Base-by-base conservation (phyloP, 768 basidiomycete species). In the Neoboletus brunneissimus region DNA sequence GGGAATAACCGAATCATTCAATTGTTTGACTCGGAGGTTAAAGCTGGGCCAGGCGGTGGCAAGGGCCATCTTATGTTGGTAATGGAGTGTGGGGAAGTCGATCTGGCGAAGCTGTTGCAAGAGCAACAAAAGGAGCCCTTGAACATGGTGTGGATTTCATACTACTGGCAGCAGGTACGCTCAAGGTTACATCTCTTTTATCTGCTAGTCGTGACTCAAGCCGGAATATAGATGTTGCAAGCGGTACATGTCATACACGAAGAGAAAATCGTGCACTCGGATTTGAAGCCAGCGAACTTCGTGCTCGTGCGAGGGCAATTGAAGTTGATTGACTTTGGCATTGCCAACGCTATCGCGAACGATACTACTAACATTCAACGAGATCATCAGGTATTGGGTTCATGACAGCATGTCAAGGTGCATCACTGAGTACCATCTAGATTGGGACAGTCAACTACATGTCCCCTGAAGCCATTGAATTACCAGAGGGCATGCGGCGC, bases 281-380 rank as follows among this genome's bases (percentile, higher is more conserved):
- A 99, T 73, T 79, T 98, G 53, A 99, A 99, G 70, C 96, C 96
- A 7, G 96, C 97, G 4, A 99, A 99, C 72, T 99, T 99, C 62
- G 95, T 99, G 22, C 79, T 99, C 31, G 96, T 98, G 54, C 87
- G 88, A 56, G 96, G 96, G 6, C 89, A 93, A 62, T 78, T 99
- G 54, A 99, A 99, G 80, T 77, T 99, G 59, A 99, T 99, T 62
- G 96, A 99, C 71, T 99, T 99, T 67, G 96, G 96, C n/a, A 99
- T 99, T 66, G 95, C 96, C 15, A 98, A 98, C 68, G 95, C 95
- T 10, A 96, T 99, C 62, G 94, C 95, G 18, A 98, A 95, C 67
- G 96, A 99, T 64, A 99, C 96, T 2, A 98, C 96, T 3, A 98
- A 99, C 66, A 98, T 98, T 55, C 94, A 96, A 61, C 81, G 96